Base-by-base conservation (phyloP, 1,139 yeast species). In the Schwanniomyces etchellsii region DNA sequence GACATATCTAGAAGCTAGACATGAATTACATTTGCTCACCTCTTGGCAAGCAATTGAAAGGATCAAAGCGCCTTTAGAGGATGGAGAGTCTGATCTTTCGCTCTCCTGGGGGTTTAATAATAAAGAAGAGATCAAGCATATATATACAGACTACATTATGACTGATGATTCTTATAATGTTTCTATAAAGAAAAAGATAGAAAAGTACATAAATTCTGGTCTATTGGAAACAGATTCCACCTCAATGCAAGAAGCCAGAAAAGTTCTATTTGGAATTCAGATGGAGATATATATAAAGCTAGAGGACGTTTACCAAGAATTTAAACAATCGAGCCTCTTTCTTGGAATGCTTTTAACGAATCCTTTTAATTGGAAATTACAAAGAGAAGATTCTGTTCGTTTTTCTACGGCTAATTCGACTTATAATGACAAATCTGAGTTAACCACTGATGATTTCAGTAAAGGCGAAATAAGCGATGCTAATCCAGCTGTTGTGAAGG, bases 61-160 rank as follows among this genome's bases (percentile, higher is more conserved):
- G 1, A 64, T 84, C 23, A 75, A 77, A 43, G 83, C 82, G 30
- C 95, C 95, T 0, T 53, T 83, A 16, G 91, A 81, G 36, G 79
- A 50, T 13, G 48, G 45, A 4, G 52, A 47, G 7, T 39, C 37
- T 11, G 44, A 50, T 6, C 38, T 57, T 20, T 44, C 57, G 2
- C 37, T 64, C 13, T 57, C 58, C 11, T 47, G 59, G 10, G 68
- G 64, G 30, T 62, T 69, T 40, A 55, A 72, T 0, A 67, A 63
- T 29, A 50, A 61, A 3, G 69, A 65, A 11, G 81, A 76, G 33
- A 63, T 77, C 40, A 50, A 54, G 16, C 60, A 56, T 14, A 73
- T 81, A 2, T 75, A 66, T 42, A 37, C 53, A 1, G 54, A 57
- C 9, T 76, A 62, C 38, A 70, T 74, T 36, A 43, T 48, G 5